A percentile compares a stretch with the other conserved stretches of the same genome.
These are phyloP conservation scores for Lenwebbia sp. DNA, from an alignment of 345 rosid species.

Conservation along the genomic window DNA sequence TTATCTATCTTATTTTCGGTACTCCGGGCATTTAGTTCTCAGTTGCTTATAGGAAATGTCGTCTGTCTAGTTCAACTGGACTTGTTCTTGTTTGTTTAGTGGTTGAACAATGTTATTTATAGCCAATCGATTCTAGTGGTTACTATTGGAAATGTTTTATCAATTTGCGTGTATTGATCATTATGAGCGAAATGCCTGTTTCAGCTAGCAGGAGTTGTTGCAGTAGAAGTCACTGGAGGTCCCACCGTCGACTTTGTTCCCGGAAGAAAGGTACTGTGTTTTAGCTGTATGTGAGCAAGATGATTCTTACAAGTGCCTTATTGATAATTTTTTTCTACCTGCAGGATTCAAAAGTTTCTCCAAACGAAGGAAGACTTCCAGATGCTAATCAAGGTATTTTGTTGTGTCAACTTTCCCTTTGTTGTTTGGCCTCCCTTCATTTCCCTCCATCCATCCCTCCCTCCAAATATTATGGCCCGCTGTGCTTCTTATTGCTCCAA, in stretches of 20 bases:
- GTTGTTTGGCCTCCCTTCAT: not conserved
- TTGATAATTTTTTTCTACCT: not conserved
- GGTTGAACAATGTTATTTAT: not conserved
- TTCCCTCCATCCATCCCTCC: not conserved
- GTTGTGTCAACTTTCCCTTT: not conserved
- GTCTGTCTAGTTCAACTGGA: not conserved
- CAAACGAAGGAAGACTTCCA: constrained; percentile 87
- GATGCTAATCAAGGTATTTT: constrained; percentile 66
- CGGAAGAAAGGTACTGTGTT: constrained; percentile 65
- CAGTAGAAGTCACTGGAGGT: constrained; percentile 94
- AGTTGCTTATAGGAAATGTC: not conserved
- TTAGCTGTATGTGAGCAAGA: not conserved
- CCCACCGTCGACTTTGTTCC: constrained; percentile 76
- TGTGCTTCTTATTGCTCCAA: not conserved
- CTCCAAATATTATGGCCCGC: not conserved
- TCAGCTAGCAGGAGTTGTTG: constrained; percentile 96
- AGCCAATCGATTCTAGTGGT: not conserved
- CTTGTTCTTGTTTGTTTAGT: not conserved
- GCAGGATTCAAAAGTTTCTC: constrained; percentile 63
- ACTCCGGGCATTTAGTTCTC: not conserved
- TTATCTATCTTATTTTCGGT: not conserved
- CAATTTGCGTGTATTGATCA: not conserved
- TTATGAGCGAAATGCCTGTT: not conserved
- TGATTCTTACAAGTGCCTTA: not conserved
- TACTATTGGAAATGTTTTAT: not conserved